phyloP scores from a whole-genome alignment of 768 basidiomycete genomes.

The Cystobasidium tubakii region DNA sequence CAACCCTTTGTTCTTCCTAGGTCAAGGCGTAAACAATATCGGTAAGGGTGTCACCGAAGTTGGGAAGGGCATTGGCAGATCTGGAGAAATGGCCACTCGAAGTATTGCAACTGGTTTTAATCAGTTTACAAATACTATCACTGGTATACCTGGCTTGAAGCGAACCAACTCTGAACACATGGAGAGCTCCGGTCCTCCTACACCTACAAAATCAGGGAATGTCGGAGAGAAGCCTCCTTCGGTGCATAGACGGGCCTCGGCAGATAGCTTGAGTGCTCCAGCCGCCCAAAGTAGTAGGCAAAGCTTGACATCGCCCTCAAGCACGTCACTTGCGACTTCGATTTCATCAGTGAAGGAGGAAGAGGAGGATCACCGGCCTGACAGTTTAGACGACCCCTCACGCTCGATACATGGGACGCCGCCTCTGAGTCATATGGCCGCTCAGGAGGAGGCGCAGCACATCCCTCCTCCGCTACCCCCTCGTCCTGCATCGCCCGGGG shows the following conservation, averaged over 20 bases:
- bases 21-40: constrained; percentile 16
- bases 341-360: constrained; percentile 1
- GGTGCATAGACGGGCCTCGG: not conserved
- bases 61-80: constrained; percentile 26
- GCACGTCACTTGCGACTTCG: not conserved
- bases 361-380: not conserved
- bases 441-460: not conserved
- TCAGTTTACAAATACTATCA: constrained; percentile 21
- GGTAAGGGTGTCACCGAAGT: constrained; percentile 20
- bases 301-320: not conserved
- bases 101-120: constrained; percentile 32
- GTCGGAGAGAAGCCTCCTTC: not conserved
- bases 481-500: constrained; percentile 11
- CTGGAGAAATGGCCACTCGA: constrained; percentile 33
- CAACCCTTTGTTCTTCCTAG: constrained; percentile 22
- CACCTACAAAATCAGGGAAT: not conserved
- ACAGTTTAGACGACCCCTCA: not conserved
- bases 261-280: not conserved
- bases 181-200: not conserved
- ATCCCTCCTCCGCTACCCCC: constrained; percentile 23
- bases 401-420: too few relatives aligned
- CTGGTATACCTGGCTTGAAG: constrained; percentile 15
- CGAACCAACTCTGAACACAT: not conserved
- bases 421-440: too few relatives aligned
- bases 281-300: not conserved